Conservation (phyloP, 768 basidiomycete species). For the Agrocybe praecox region DNA sequence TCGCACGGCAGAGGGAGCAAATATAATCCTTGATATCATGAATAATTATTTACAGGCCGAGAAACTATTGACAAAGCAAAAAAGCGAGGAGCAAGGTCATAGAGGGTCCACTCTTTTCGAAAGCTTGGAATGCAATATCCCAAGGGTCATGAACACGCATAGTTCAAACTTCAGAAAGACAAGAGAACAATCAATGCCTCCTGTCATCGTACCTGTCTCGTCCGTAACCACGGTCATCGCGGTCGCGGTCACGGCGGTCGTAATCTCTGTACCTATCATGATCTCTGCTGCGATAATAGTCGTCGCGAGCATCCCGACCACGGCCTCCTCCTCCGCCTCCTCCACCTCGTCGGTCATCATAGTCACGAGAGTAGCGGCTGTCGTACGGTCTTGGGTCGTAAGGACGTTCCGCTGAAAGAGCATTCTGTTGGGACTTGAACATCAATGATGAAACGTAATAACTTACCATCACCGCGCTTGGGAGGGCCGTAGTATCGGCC, state of each 20-base stretch:
- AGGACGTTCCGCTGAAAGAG: conserved; percentile 67
- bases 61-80: not conserved
- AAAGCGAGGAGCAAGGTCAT: not conserved
- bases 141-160: not conserved
- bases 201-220: conserved; percentile 38
- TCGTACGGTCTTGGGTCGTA: conserved; percentile 95
- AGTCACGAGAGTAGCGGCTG: conserved; percentile 76
- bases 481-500: conserved; percentile 95
- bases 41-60: not conserved
- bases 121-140: not conserved
- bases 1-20: not conserved
- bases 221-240: conserved; percentile 37
- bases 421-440: conserved; percentile 8
- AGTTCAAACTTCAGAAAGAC: not conserved
- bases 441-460: conserved; percentile 1
- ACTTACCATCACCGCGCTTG: conserved; percentile 70
- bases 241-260: conserved; percentile 42
- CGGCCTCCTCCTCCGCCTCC: conserved; percentile 26
- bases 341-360: conserved; percentile 47
- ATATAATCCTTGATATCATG: not conserved
- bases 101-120: not conserved
- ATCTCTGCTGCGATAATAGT: conserved; percentile 37
- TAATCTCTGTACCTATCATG: conserved; percentile 48
- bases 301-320: conserved; percentile 40
- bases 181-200: conserved; percentile 26